These are phyloP conservation scores for Cicer yamashitae DNA, from an alignment of 306 rosid genomes.

Conservation along the genomic window DNA sequence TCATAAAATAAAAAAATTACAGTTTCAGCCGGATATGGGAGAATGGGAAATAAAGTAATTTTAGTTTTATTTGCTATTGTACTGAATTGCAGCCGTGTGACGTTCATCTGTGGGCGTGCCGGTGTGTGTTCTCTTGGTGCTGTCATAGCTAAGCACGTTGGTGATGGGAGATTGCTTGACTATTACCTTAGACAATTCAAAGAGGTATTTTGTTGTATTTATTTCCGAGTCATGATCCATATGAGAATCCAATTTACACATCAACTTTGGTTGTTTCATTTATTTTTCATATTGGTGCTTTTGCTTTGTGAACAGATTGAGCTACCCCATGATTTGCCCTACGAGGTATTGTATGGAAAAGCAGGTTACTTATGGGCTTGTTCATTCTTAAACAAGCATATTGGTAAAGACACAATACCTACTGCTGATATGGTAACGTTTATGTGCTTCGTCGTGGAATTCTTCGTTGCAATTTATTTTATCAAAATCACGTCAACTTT, in stretches of 20 bases:
- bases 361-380: constrained; percentile 85
- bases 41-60: constrained; percentile 4
- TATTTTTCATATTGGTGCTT: constrained; percentile 10
- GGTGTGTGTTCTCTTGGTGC: constrained; percentile 88
- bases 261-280: background rate
- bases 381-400: constrained; percentile 76
- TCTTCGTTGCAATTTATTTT: constrained; percentile 29
- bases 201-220: constrained; percentile 52
- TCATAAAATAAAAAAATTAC: background rate
- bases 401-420: constrained; percentile 63
- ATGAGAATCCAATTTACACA: constrained; percentile 28
- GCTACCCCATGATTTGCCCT: constrained; percentile 65
- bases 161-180: constrained; percentile 62
- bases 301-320: constrained; percentile 62
- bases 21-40: background rate
- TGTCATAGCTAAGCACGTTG: constrained; percentile 70
- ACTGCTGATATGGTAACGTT: constrained; percentile 55
- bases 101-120: constrained; percentile 80
- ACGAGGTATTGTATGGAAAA: constrained; percentile 81
- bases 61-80: constrained; percentile 10
- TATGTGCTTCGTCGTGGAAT: constrained; percentile 6
- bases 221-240: constrained; percentile 4
- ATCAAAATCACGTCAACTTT: background rate
- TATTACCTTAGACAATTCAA: constrained; percentile 63
- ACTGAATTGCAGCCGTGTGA: constrained; percentile 63